These are phyloP conservation scores for Perkinsus olseni DNA, from an alignment of 169 alveolate genomes.

Conservation along the genomic window DNA sequence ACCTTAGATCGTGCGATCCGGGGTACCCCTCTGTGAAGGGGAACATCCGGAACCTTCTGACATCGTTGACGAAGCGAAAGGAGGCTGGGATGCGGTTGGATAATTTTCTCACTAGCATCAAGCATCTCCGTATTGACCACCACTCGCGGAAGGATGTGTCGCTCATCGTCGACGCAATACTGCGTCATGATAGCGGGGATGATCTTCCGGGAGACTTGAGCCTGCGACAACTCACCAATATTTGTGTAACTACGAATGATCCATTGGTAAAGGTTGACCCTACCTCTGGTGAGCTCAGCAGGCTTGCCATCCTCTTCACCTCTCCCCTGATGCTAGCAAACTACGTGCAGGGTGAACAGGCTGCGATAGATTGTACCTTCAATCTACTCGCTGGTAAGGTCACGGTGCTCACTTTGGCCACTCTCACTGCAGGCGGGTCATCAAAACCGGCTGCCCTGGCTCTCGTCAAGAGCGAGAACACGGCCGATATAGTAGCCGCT, in stretches of 20 bases:
- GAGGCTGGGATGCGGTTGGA: not conserved
- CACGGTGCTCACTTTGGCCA: not conserved
- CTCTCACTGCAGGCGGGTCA: not conserved
- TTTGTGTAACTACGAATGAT: not conserved
- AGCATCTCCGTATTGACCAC: not conserved
- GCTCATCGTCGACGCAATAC: not conserved
- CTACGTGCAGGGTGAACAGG: not conserved
- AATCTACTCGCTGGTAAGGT: not conserved
- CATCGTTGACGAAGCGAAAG: not conserved
- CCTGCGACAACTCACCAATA: not conserved
- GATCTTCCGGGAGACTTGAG: not conserved
- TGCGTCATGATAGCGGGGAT: not conserved
- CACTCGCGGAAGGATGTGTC: not conserved
- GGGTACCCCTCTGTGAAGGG: not conserved
- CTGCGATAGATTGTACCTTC: not conserved
- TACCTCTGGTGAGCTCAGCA: not conserved
- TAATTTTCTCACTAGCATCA: not conserved
- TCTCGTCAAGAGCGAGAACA: not conserved
- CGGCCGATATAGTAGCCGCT: not conserved
- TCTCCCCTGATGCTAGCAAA: not conserved
- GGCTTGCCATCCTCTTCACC: not conserved
- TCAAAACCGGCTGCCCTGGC: not conserved
- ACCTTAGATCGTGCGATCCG: not conserved
- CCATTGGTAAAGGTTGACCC: not conserved
- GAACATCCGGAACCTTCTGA: not conserved